These are phyloP conservation scores for Paramecium tetraurelia DNA, from an alignment of 73 alveolate genomes.

Conservation along the genomic window DNA sequence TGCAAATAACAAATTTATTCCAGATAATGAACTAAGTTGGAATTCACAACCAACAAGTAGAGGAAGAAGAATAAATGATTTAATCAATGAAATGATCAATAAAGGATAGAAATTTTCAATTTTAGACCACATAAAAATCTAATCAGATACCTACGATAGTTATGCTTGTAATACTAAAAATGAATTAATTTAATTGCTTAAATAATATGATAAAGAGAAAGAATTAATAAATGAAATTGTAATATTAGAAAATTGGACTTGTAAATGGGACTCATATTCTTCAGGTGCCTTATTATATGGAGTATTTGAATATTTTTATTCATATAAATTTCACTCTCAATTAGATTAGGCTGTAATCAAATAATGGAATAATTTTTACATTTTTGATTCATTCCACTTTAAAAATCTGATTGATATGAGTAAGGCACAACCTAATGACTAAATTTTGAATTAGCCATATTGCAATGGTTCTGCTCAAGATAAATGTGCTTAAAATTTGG, in stretches of 20 bases:
- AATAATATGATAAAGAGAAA: background rate
- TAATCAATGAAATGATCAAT: background rate
- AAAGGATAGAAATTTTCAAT: slow-evolving; percentile 33
- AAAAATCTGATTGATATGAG: background rate
- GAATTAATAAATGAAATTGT: background rate
- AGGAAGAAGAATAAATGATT: slow-evolving; percentile 50
- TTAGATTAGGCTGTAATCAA: background rate
- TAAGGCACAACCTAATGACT: background rate
- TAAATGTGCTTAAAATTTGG: slow-evolving; percentile 42
- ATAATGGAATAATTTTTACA: slow-evolving; percentile 10
- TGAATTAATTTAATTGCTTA: background rate
- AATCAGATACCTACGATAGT: slow-evolving; percentile 32
- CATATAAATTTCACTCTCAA: background rate
- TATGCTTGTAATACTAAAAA: slow-evolving; percentile 14
- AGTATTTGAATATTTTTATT: slow-evolving; percentile 18
- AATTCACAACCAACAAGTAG: slow-evolving; percentile 46
- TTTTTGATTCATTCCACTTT: slow-evolving; percentile 30
- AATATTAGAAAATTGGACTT: slow-evolving; percentile 43
- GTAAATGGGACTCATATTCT: background rate
- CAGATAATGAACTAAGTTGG: slow-evolving; percentile 49
- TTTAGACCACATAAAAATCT: background rate
- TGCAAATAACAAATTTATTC: slow-evolving; percentile 51
- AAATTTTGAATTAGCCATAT: background rate
- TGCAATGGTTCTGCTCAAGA: background rate
- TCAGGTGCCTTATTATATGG: slow-evolving; percentile 39